Base-by-base conservation (phyloP, 768 basidiomycete species). In the Tephrocybe sp. region DNA sequence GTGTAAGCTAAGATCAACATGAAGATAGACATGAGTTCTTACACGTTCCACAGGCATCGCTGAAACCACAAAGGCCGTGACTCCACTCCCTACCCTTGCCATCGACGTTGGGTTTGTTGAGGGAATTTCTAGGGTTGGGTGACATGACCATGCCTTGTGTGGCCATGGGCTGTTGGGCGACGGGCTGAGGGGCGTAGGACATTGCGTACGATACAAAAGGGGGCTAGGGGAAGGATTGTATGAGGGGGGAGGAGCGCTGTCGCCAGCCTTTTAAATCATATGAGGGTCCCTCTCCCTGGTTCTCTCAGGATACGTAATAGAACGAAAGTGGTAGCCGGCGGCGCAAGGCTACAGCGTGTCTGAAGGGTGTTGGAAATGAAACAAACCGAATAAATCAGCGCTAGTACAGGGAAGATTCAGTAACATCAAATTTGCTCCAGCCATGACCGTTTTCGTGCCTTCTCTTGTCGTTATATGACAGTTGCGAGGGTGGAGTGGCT, bases 51-150 rank as follows among this genome's bases (percentile, higher is more conserved):
- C 40, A 34, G 38, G 63, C 63, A 38, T 51, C 50, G 39, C 40
- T 61, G 43, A 60, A 66, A 38, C 53, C 59, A 46, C 48, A 66
- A 12, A 68, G 26, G 3, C 55, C 66, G 48, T 58, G 40, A 33
- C 65, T 69, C 68, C 65, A 69, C 45, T 63, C 62, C 46, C 68
- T 56, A 24, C 65, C 66, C 5, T 59, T 45, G n/a, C 40, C 44
- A 7, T 51, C 60, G 12, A 63, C 30, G 11, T 62, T 56, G 15
- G 66, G 53, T 44, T 65, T 64, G 42, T 63, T 67, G 14, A 55
- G 62, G 36, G 65, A 66, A 48, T 66, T 66, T 8, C 55, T 54
- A 14, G 60, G 62, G 20, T 37, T 50, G 10, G 28, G 7, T n/a
- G n/a, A n/a, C 34, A 45, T 8, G 21, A 54, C 51, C 67, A 64